Evolutionary conservation across 306 rosid genomes (phyloP), one percentile per base, ranked within the genome.

Genomic region (Quercus bicolor): DNA sequence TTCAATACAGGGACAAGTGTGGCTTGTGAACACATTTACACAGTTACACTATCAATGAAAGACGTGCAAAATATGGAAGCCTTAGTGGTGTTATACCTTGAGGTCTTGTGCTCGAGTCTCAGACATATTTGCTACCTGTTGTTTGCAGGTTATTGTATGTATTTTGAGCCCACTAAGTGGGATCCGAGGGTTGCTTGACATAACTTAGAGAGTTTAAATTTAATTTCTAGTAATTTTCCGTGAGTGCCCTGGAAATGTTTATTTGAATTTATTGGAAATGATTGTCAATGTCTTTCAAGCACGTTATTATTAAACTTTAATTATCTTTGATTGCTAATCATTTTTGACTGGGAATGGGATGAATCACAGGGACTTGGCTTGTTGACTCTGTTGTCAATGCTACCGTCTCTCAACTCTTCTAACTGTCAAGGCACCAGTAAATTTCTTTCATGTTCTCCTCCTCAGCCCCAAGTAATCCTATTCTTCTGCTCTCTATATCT

Each of bases 401-500:
- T 90, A 76, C 89, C 85, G 59, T 85, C 90, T 66, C 55, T 84
- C 20, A 21, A 3, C 62, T 69, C 53, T 53, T 83, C 82, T 14
- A 76, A 71, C 64, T 82, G 87, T 79, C 71, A 85, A 75, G 48
- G 71, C 15, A 11, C 83, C 59, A 21, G 20, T 24, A 57, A 72
- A 8, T 16, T 53, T 55, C 56, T 21, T 1, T 40, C 79, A 1
- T 85, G 90, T 71, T 77, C 90, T 68, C 66, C 84, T 18, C 77
- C 83, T 20, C 79, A 5, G 26, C 24, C 71, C 61, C 94, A 91
- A 85, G 79, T 79, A 18, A 3, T 86, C n/a, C 68, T 88, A 6
- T 91, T 93, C 85, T 92, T 92, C 74, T 20, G 77, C 78, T 77
- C 97, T 40, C 83, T 92, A 4, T 92, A 92, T 78, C 53, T 92